phyloP scores from a whole-genome alignment of 2,329 filamentous ascomycete genomes.

The Pestalotiopsis fici region DNA sequence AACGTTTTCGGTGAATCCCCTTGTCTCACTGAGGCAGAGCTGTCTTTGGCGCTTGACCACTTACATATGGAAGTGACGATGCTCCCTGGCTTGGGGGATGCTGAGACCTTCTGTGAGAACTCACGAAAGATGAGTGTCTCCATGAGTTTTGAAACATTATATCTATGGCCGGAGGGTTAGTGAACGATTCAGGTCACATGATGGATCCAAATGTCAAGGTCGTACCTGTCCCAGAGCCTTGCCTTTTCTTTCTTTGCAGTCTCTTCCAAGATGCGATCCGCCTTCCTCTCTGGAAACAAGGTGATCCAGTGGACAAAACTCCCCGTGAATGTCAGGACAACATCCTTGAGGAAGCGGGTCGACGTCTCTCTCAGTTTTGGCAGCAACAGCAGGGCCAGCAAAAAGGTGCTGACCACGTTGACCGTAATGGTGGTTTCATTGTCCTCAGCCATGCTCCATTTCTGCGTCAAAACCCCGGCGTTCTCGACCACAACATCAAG shows the following conservation, averaged over 20 bases:
- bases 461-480: conserved; percentile 38
- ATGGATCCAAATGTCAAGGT: neutral
- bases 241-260: conserved; percentile 10
- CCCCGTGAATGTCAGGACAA: conserved; percentile 16
- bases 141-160: conserved; percentile 17
- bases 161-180: conserved; percentile 4
- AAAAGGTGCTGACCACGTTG: conserved; percentile 30
- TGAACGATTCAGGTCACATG: neutral
- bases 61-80: conserved; percentile 11
- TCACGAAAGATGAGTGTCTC: conserved; percentile 13
- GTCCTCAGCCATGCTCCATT: conserved; percentile 39
- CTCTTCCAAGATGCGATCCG: conserved; percentile 10
- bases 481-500: conserved; percentile 47
- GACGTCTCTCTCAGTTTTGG: conserved; percentile 29
- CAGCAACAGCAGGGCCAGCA: conserved; percentile 29
- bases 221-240: conserved; percentile 6
- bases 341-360: conserved; percentile 1
- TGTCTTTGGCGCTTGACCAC: neutral
- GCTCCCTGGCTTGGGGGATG: conserved; percentile 11
- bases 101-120: conserved; percentile 7
- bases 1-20: no score
- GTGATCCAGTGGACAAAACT: conserved; percentile 17
- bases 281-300: conserved; percentile 13
- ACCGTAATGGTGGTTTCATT: conserved; percentile 49
- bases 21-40: no score